These are phyloP conservation scores for Gossypium schwendimanii DNA, from an alignment of 441 rosid species.

Conservation along the genomic window DNA sequence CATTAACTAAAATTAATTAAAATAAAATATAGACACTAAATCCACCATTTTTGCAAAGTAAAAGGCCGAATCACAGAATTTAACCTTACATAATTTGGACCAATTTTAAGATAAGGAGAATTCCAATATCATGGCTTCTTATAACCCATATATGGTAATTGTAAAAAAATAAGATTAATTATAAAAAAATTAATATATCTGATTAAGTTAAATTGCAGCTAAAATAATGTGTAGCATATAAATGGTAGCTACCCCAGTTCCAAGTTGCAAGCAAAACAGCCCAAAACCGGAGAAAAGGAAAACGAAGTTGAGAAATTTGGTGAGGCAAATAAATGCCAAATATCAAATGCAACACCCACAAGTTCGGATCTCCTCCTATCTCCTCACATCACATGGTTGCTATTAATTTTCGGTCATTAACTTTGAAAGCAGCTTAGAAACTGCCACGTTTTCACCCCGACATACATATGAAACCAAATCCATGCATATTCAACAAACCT, in stretches of 20 bases:
- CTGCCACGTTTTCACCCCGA: background rate
- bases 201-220: background rate
- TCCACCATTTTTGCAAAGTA: too few relatives aligned
- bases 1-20: too few relatives aligned
- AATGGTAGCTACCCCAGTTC: background rate
- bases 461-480: background rate
- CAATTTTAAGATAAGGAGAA: background rate
- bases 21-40: too few relatives aligned
- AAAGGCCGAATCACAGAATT: too few relatives aligned
- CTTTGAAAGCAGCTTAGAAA: background rate
- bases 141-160: background rate
- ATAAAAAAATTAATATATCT: background rate
- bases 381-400: constrained; percentile 2
- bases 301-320: background rate
- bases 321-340: background rate
- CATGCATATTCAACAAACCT: background rate
- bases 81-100: background rate
- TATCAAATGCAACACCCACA: background rate
- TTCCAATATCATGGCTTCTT: background rate
- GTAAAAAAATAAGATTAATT: too few relatives aligned
- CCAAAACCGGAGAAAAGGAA: background rate
- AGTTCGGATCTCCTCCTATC: background rate
- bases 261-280: background rate
- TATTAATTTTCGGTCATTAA: background rate
- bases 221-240: background rate